Conservation (phyloP, 768 basidiomycete species). For the Lentinula sp. region DNA sequence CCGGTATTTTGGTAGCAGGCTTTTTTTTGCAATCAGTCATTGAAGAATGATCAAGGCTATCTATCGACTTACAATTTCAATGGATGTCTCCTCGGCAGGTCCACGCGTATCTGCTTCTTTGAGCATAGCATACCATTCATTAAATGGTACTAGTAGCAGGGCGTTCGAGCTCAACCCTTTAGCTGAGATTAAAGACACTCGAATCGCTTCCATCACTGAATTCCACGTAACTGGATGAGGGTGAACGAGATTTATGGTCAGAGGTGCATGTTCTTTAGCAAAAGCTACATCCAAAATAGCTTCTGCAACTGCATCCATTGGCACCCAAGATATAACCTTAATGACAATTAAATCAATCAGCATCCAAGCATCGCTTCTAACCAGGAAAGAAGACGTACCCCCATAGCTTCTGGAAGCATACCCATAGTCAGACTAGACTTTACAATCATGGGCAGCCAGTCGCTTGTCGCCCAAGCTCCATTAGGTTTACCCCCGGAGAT, state of each 20-base stretch:
- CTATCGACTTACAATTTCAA: conserved; percentile 22
- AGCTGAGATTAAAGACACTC: conserved; percentile 12
- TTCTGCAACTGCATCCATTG: conserved; percentile 29
- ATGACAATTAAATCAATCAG: conserved; percentile 28
- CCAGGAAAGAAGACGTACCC: conserved; percentile 12
- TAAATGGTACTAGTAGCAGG: conserved; percentile 17
- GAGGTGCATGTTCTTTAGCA: conserved; percentile 12
- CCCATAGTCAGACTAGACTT: conserved; percentile 22
- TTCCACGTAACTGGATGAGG: conserved; percentile 26
- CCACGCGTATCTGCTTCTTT: conserved; percentile 15
- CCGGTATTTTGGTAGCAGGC: conserved; percentile 27
- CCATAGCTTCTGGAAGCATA: conserved; percentile 13
- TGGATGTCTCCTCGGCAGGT: conserved; percentile 19
- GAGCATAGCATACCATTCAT: conserved; percentile 23
- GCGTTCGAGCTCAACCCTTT: conserved; percentile 4
- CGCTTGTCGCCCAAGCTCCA: conserved; percentile 26
- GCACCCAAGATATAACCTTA: conserved; percentile 38
- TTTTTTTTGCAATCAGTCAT: conserved; percentile 7
- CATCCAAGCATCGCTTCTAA: conserved; percentile 24
- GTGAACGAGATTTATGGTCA: conserved; percentile 30
- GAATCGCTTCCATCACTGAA: conserved; percentile 19
- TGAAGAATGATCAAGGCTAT: not conserved
- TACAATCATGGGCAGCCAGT: conserved; percentile 29
- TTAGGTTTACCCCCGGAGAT: conserved; percentile 21
- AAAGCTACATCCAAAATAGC: conserved; percentile 21